Percentiles rank a stretch among this genome's conserved stretches.
phyloP scores from a whole-genome alignment of 345 rosid species.

The Aegle marmelos region DNA sequence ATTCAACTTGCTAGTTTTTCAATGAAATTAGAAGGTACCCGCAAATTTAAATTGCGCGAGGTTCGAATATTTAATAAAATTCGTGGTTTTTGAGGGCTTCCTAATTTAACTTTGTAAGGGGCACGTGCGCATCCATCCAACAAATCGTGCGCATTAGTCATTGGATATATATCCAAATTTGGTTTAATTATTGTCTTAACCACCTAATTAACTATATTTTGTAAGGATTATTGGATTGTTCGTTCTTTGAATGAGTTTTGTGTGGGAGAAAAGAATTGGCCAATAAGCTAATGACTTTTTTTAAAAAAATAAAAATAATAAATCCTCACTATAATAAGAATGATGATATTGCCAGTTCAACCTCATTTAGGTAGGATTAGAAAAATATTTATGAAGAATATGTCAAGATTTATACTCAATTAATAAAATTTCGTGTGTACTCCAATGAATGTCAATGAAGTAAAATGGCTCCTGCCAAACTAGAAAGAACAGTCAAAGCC shows the following conservation, averaged over 20 bases:
- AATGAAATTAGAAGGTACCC: neutral
- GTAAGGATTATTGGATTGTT: neutral
- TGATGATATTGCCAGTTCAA: neutral
- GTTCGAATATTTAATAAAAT: neutral
- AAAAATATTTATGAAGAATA: neutral
- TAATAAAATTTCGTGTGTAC: neutral
- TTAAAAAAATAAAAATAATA: too few species aligned
- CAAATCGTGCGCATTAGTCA: neutral
- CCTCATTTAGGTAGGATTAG: neutral
- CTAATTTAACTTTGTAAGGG: neutral
- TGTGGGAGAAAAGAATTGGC: too few species aligned
- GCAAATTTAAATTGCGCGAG: neutral
- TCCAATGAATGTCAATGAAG: neutral
- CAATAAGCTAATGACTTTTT: too few species aligned
- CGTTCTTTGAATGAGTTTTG: neutral
- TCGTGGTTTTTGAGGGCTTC: neutral
- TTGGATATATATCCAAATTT: neutral
- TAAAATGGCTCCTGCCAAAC: neutral
- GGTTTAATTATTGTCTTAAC: neutral
- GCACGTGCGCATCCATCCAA: neutral
- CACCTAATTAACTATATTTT: neutral
- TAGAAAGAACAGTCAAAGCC: neutral
- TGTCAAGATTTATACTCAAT: neutral
- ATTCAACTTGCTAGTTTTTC: neutral
- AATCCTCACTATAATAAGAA: too few species aligned